A percentile compares a stretch with the other conserved stretches of the same genome.
phyloP scores from a whole-genome alignment of 768 basidiomycete genomes.

The Suillus americanus region DNA sequence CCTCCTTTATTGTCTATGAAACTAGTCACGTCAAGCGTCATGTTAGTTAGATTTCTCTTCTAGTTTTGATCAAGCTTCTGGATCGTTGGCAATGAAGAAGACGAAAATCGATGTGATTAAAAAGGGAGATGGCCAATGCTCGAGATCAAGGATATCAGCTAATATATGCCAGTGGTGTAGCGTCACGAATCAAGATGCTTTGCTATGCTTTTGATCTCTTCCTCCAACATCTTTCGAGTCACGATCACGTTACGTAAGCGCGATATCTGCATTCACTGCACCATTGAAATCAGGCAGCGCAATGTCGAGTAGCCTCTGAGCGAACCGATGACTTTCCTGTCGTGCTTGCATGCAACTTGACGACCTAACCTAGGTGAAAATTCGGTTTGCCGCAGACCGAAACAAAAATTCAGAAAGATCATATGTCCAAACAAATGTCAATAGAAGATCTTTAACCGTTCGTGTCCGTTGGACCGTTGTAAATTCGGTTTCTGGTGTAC shows the following conservation, averaged over 20 bases:
- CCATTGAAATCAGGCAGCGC: neutral
- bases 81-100: neutral
- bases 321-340: neutral
- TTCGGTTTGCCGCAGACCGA: neutral
- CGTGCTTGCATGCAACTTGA: neutral
- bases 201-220: neutral
- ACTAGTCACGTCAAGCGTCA: constrained; percentile 80
- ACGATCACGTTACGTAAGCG: constrained; percentile 10
- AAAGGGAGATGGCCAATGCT: neutral
- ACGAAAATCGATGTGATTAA: neutral
- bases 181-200: neutral
- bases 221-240: constrained; percentile 6
- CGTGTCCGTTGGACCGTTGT: neutral
- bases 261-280: neutral
- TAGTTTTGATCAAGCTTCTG: neutral
- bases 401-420: neutral
- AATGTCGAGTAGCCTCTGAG: neutral
- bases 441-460: constrained; percentile 13
- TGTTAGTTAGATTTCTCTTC: constrained; percentile 30
- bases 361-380: neutral
- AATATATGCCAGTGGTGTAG: neutral
- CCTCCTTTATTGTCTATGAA: constrained; percentile 92
- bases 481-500: neutral
- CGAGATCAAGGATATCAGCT: constrained; percentile 6
- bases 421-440: constrained; percentile 26